Conservation (phyloP, 179 eudicot genomes). For the Heliamphora pulchella region DNA sequence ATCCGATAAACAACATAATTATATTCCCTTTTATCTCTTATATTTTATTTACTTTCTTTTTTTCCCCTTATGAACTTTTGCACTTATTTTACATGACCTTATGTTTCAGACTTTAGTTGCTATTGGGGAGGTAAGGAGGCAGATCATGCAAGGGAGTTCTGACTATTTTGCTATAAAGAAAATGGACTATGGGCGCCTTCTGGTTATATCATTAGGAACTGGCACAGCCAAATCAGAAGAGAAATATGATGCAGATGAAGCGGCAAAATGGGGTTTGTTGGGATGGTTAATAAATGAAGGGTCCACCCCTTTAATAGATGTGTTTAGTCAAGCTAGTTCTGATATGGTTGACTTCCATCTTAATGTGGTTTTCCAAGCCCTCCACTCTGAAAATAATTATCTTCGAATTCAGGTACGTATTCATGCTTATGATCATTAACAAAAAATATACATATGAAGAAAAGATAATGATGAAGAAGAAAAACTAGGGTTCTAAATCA, state of each 20-base stretch:
- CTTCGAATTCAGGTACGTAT: constrained; percentile 31
- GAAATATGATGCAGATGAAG: constrained; percentile 11
- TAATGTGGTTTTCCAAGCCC: not conserved
- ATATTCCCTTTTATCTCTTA: not conserved
- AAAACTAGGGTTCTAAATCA: no score
- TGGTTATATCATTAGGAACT: constrained; percentile 33
- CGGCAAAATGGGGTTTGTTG: not conserved
- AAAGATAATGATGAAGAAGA: no score
- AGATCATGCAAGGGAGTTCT: constrained; percentile 16
- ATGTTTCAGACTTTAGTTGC: not conserved
- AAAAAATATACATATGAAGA: no score
- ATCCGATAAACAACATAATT: no score
- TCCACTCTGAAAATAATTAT: constrained; percentile 26
- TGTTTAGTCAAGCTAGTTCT: constrained; percentile 30
- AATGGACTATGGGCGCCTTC: constrained; percentile 23
- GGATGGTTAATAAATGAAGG: constrained; percentile 4
- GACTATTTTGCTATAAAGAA: not conserved
- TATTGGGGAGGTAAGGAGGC: constrained; percentile 21
- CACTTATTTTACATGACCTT: no score
- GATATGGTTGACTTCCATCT: constrained; percentile 20
- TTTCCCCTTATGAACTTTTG: no score
- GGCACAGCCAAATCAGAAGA: constrained; percentile 23
- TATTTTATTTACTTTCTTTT: no score
- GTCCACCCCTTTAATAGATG: constrained; percentile 27
- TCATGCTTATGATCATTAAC: not conserved